phyloP scores from a whole-genome alignment of 108 stramenopile species.

The Epipyxis sp. region DNA sequence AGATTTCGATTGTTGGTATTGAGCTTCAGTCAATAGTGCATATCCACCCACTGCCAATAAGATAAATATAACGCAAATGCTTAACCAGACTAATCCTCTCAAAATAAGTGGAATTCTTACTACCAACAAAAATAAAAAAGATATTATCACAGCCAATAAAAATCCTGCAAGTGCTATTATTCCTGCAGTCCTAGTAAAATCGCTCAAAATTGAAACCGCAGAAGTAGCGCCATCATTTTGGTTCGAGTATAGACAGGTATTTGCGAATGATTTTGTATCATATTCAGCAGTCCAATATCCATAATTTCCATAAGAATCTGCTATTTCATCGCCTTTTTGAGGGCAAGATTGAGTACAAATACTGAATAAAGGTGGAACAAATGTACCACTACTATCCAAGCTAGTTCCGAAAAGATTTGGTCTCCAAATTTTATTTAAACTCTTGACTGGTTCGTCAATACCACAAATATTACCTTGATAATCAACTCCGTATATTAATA shows the following conservation, averaged over 20 bases:
- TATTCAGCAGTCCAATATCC: background rate
- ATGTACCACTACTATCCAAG: background rate
- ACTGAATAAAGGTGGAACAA: background rate
- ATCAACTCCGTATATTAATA: constrained; percentile 57
- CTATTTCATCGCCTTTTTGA: background rate
- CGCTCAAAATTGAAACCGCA: background rate
- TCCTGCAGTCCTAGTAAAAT: background rate
- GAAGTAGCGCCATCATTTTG: background rate
- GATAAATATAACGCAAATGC: background rate
- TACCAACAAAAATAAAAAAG: background rate
- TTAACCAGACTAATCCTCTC: background rate
- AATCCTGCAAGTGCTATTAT: background rate
- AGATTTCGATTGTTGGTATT: no score
- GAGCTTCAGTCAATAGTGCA: no score
- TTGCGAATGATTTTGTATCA: background rate
- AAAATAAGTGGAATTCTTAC: background rate
- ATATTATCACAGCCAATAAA: background rate
- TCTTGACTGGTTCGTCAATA: constrained; percentile 42
- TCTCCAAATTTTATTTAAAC: background rate
- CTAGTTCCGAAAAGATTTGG: background rate
- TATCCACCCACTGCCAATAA: background rate
- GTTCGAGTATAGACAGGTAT: background rate
- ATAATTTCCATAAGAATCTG: background rate
- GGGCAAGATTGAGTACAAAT: background rate
- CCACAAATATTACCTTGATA: constrained; percentile 54